These are phyloP conservation scores for Euphorbia tirucalli DNA, from an alignment of 345 rosid genomes.

Conservation along the genomic window DNA sequence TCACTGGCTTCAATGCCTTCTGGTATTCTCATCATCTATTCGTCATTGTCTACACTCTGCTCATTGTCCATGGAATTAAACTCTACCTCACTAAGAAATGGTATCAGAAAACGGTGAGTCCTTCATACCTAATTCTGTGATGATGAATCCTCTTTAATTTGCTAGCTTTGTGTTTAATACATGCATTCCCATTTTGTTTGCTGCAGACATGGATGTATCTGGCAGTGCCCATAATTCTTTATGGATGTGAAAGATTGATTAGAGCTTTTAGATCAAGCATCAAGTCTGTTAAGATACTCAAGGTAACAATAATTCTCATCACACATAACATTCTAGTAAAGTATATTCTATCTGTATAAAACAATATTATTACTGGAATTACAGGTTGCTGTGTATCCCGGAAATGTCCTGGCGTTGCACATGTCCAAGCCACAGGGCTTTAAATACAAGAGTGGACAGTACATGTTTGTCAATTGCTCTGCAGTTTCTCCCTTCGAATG, in stretches of 20 bases:
- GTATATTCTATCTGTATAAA: not conserved
- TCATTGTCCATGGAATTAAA: conserved; percentile 68
- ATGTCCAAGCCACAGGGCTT: conserved; percentile 87
- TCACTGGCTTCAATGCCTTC: conserved; percentile 87
- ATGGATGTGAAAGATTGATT: conserved; percentile 61
- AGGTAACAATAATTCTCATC: conserved; percentile 31
- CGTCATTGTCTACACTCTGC: conserved; percentile 72
- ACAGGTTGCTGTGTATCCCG: conserved; percentile 77
- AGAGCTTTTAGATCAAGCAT: conserved; percentile 83
- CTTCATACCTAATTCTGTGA: not conserved
- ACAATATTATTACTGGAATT: not conserved
- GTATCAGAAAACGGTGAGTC: conserved; percentile 75
- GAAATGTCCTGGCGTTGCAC: conserved; percentile 74
- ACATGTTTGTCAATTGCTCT: conserved; percentile 83
- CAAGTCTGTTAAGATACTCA: conserved; percentile 71
- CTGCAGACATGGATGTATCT: conserved; percentile 92
- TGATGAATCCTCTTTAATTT: not conserved
- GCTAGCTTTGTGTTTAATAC: not conserved
- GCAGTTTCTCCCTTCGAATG: conserved; percentile 88
- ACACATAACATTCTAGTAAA: not conserved
- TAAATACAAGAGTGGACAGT: conserved; percentile 87
- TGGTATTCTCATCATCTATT: conserved; percentile 91
- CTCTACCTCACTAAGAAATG: conserved; percentile 70
- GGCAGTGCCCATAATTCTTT: conserved; percentile 61
- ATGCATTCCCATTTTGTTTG: not conserved